phyloP scores from a whole-genome alignment of 257 asterid genomes.

The Solanum bulbocastanum region DNA sequence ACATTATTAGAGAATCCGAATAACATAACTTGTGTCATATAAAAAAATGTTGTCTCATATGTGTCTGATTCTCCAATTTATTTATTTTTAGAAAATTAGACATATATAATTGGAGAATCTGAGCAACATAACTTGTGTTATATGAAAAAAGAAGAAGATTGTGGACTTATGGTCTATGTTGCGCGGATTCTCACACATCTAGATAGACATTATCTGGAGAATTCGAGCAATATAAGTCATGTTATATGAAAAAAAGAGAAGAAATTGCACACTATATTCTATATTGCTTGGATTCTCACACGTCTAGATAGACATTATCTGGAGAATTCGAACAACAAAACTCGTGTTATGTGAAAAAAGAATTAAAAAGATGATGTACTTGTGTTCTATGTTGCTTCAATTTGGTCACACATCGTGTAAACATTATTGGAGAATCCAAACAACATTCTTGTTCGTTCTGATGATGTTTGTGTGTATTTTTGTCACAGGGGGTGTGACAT shows the following conservation, averaged over 20 bases:
- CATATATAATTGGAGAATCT: too few relatives aligned
- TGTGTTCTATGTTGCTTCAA: neutral
- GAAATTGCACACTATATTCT: neutral
- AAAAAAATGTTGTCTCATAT: too few relatives aligned
- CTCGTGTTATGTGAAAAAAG: neutral
- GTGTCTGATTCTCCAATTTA: too few relatives aligned
- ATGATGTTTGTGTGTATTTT: neutral
- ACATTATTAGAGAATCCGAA: neutral
- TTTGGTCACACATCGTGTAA: neutral
- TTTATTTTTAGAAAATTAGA: too few relatives aligned
- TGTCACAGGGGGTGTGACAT: conserved; percentile 68
- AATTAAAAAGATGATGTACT: neutral
- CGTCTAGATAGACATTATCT: neutral
- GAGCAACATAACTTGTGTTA: too few relatives aligned
- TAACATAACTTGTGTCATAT: neutral
- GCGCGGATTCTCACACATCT: neutral
- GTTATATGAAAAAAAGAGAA: neutral
- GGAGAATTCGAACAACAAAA: neutral
- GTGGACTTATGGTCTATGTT: too few relatives aligned
- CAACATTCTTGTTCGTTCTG: neutral
- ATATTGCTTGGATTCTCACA: neutral
- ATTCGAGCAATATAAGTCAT: neutral
- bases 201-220: neutral
- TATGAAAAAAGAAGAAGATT: neutral
- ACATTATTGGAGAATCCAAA: neutral